Base-by-base conservation (phyloP, 352 stramenopile species). In the Pythium dissotocum region DNA sequence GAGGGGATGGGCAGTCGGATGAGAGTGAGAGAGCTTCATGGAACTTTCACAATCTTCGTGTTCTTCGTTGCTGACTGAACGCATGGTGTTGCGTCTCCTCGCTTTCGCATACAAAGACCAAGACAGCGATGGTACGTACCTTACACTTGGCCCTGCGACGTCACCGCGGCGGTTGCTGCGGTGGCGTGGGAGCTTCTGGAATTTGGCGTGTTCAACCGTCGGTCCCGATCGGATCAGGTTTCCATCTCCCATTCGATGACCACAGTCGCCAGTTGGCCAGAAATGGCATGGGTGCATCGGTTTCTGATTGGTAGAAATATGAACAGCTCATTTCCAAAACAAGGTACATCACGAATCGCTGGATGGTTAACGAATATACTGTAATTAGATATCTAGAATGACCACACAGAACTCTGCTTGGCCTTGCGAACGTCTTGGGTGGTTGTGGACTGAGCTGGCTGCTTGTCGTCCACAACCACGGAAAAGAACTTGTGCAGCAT, bases 401-500 rank as follows among this genome's bases (percentile, higher is more conserved):
- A 14, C 38, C 38, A 46, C 38, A 46, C 9, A 18, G 38, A 46
- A 12, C 9, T 18, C 33, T 38, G 33, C 38, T 46, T 46, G 38
- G 38, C 13, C 38, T 14, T 46, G 38, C 38, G 38, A 12, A 46
- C 38, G 8, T 46, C 38, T 4, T 12, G 38, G 4, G 8, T 7
- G 0, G 38, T 46, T 24, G 21, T 24, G 46, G 18, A 30, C 35
- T 61, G 33, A 16, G 36, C 26, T 16, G 42, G 26, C 16, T 55
- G 14, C 18, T n/a, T 57, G 2, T 28, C 26, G 10, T 65, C 58
- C 3, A 16, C 49, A 4, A 58, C n/a, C 21, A 33, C n/a, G 28
- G 26, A 32, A 3, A 55, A 30, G 26, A 69, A 63, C 32, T 51
- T 35, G 30, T 69, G n/a, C 2, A 69, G 42, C 9, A 63, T 6